Conservation (phyloP, 441 rosid species). For the Euphorbia corollata region DNA sequence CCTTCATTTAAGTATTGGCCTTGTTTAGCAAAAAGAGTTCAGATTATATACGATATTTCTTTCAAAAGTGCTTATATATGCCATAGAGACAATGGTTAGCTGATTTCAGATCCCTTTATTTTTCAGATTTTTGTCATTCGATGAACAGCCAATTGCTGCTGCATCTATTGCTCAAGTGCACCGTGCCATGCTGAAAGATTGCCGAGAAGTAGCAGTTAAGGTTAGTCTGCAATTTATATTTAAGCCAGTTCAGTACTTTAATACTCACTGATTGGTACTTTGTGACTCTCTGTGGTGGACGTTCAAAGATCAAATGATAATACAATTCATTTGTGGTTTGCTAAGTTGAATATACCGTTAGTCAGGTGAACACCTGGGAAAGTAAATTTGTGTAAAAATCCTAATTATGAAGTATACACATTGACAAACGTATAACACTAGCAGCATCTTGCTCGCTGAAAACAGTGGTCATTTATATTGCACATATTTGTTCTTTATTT, state of each 20-base stretch:
- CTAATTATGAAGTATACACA: not conserved
- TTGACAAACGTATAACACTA: not conserved
- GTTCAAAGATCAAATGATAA: not conserved
- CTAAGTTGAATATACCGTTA: not conserved
- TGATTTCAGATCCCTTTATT: slow-evolving; percentile 17
- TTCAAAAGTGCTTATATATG: not conserved
- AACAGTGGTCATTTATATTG: not conserved
- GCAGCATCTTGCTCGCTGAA: not conserved
- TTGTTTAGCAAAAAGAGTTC: not conserved
- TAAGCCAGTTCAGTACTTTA: not conserved
- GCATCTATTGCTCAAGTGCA: slow-evolving; percentile 98
- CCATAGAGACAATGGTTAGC: not conserved
- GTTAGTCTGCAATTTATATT: slow-evolving; percentile 25
- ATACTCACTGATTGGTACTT: not conserved
- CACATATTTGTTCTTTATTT: not conserved
- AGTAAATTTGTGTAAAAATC: not conserved
- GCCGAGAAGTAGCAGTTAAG: slow-evolving; percentile 81
- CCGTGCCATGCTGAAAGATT: slow-evolving; percentile 53
- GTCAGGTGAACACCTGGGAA: not conserved
- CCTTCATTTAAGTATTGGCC: not conserved
- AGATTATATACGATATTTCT: not conserved
- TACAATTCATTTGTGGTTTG: not conserved
- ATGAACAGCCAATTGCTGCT: slow-evolving; percentile 84
- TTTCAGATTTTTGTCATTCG: slow-evolving; percentile 67
- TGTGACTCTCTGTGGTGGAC: not conserved